Percentiles rank a stretch among this genome's conserved stretches.
Conservation (phyloP, 2,329 filamentous ascomycete genomes). For the Fusarium tanahbumbuense region DNA sequence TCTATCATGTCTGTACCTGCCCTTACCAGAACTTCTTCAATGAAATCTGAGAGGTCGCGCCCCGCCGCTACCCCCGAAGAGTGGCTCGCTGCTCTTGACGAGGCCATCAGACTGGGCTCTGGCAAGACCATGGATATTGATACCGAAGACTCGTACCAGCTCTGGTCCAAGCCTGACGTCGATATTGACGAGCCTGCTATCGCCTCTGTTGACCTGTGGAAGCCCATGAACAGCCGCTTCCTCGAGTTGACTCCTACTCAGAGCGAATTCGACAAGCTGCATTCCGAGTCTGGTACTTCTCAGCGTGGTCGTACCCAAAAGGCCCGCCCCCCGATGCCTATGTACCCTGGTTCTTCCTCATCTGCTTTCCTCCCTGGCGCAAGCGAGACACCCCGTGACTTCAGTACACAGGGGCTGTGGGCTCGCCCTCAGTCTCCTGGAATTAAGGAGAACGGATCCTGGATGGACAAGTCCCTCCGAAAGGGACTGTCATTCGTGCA, state of each 20-base stretch:
- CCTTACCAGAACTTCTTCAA: constrained; percentile 39
- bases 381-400: constrained; percentile 45
- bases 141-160: constrained; percentile 31
- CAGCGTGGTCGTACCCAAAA: constrained; percentile 36
- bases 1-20: constrained; percentile 23
- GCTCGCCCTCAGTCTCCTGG: constrained; percentile 28
- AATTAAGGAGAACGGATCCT: constrained; percentile 35
- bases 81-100: constrained; percentile 56
- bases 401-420: constrained; percentile 45
- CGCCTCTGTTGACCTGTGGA: constrained; percentile 40
- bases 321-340: constrained; percentile 39
- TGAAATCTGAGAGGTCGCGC: constrained; percentile 34
- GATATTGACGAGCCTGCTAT: constrained; percentile 9
- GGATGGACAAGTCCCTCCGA: constrained; percentile 44
- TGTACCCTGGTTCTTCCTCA: constrained; percentile 35
- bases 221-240: constrained; percentile 36
- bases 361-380: constrained; percentile 42
- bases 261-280: constrained; percentile 33
- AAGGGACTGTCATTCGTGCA: constrained; percentile 40
- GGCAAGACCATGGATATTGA: constrained; percentile 25
- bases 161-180: constrained; percentile 41
- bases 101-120: constrained; percentile 36
- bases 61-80: constrained; percentile 45
- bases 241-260: constrained; percentile 37
- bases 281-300: constrained; percentile 40